Base-by-base conservation (phyloP, 192 early-diverging fungal genomes). In the Backusella tarrabulga region DNA sequence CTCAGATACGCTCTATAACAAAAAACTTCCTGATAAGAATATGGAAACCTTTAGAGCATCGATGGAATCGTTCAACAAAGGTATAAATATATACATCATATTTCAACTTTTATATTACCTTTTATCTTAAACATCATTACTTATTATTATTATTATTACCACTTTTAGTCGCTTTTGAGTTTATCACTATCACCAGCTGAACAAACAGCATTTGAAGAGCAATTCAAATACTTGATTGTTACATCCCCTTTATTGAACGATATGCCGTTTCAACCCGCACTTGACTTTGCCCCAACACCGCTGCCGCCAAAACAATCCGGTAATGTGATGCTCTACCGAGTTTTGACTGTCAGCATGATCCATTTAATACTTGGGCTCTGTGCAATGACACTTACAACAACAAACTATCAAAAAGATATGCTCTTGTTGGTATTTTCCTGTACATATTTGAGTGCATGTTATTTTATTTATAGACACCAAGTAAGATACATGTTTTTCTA, bases 141-240 rank as follows among this genome's bases (percentile, higher is more conserved):
- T 60, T 60, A 6, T 60, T 21, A 9, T 60, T 60, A 23, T 11
- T 23, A 15, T 72, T 35, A 11, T 52, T 6, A n/a, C 67, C 32
- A 34, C 29, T 54, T 73, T 11, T 74, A 87, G 88, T 79, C 80
- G 38, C 73, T 82, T 2, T 78, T 87, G n/a, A 79, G 54, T 60
- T 60, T 83, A 12, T 84, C 88, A 19, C 69, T 88, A 8, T 79
- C 88, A 1, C 75, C 81, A 54, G 50, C 73, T 14, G 87, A 90
- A 73, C 86, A 90, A 76, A 79, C 80, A 54, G 78, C 77, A 26
- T 90, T 88, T 70, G 89, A 90, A 73, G 89, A 90, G 67, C 84
- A 87, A 0, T 90, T 90, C 72, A 88, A 87, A 71, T 90, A 90
- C 67, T 72, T 88, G 21, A 85, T 90, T 26, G 87, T 84, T 21